Percentiles rank a stretch among this genome's conserved stretches.
Conservation (phyloP, 805 yeast genomes). For the Limtongia smithiae region DNA sequence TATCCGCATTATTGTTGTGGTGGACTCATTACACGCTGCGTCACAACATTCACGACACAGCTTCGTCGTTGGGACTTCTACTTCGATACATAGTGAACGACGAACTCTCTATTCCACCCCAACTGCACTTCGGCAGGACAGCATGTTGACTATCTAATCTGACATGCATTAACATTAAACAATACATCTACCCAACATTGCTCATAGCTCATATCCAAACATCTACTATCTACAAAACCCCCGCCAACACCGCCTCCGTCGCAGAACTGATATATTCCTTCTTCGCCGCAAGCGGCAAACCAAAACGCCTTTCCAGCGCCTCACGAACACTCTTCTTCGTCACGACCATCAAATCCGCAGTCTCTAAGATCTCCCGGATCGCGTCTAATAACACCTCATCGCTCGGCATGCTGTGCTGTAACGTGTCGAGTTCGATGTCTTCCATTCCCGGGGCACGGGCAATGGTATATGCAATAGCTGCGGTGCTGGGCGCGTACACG, state of each 20-base stretch:
- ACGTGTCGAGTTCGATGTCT: slow-evolving; percentile 31
- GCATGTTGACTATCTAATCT: too few species aligned
- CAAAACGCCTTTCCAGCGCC: slow-evolving; percentile 39
- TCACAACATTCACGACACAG: too few species aligned
- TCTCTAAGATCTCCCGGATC: slow-evolving; percentile 38
- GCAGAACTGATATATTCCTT: slow-evolving; percentile 41
- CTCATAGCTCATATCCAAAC: too few species aligned
- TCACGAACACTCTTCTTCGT: slow-evolving; percentile 40
- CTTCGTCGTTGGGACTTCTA: too few species aligned
- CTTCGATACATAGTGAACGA: too few species aligned
- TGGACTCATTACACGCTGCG: too few species aligned
- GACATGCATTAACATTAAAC: too few species aligned
- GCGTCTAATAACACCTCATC: slow-evolving; percentile 40
- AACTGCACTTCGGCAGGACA: too few species aligned
- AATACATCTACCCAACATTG: too few species aligned
- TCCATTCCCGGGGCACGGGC: slow-evolving; percentile 3
- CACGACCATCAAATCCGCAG: slow-evolving; percentile 40
- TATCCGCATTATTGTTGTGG: too few species aligned
- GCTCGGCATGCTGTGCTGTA: slow-evolving; percentile 37
- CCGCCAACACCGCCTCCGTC: slow-evolving; percentile 41
- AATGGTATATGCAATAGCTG: not conserved
- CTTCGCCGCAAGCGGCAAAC: slow-evolving; percentile 36
- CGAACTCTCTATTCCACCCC: too few species aligned
- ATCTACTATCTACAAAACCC: slow-evolving; percentile 37
- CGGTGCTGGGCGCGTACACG: too few species aligned